Evolutionary conservation across 495 filamentous ascomycete genomes (phyloP).

Genomic region (Penicillium cataractarum): DNA sequence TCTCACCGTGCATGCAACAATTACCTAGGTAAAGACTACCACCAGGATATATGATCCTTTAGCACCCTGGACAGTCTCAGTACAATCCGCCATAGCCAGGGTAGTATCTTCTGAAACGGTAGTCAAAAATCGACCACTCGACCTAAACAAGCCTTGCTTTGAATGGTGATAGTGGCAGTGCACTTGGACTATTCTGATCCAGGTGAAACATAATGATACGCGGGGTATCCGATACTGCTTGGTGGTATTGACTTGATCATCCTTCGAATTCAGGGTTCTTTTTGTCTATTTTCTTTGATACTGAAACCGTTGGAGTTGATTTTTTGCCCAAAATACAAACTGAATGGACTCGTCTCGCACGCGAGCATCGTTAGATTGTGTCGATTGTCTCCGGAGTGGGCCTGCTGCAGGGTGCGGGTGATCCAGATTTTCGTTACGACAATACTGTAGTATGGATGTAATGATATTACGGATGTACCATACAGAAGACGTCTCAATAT

Average conservation of each 20-base stretch:
- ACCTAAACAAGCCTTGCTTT: background rate
- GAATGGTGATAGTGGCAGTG: background rate
- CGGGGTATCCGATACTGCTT: background rate
- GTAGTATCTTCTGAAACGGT: constrained; percentile 2
- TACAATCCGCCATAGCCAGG: background rate
- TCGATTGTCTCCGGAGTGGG: background rate
- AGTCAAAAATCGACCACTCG: background rate
- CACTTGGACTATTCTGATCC: background rate
- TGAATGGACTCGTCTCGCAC: background rate
- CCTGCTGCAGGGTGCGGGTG: background rate
- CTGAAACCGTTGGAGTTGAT: background rate
- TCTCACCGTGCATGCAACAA: too few species aligned
- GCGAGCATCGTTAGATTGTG: background rate
- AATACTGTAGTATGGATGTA: background rate
- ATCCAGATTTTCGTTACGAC: background rate
- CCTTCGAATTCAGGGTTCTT: background rate
- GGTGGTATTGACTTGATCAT: too few species aligned
- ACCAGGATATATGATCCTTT: background rate
- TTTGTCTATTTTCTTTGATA: background rate
- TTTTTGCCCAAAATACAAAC: background rate
- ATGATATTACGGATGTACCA: background rate
- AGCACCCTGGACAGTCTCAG: background rate
- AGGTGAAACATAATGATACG: background rate
- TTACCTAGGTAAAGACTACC: background rate
- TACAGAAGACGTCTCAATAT: constrained; percentile 1